Evolutionary conservation across 768 basidiomycete genomes (phyloP), one percentile per base, ranked within the genome.

Genomic region (Suillus cothurnatus): DNA sequence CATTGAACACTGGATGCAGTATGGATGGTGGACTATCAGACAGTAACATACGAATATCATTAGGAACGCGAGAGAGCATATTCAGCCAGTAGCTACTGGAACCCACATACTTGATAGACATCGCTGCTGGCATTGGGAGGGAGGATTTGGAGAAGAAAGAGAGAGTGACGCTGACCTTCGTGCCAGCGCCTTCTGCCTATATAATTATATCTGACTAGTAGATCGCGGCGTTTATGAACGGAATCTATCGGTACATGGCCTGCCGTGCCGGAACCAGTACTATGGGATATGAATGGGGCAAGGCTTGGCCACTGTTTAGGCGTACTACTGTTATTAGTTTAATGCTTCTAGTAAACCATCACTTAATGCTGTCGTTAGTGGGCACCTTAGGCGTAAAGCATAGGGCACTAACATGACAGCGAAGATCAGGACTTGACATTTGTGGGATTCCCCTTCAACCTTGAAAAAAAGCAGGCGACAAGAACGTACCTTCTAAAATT

Each of bases 1-100:
- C 71, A 52, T 57, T 32, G 19, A 81, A 77, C 7, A 77, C 66
- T 6, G 81, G 81, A 9, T 23, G 45, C 5, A 77, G 56, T n/a
- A 47, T 15, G 14, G 34, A 32, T 4, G 61, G 62, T 0, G 66
- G 53, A 45, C 62, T 61, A 60, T 53, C 7, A n/a, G 61, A 1
- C 63, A 73, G 68, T 61, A 59, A 58, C 38, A 39, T 39, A 39
- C 57, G 38, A 38, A 58, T 21, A 12, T 6, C 12, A 6, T 59
- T 59, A 59, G 58, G 58, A 59, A 59, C 38, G 19, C 15, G 61
- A 66, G 39, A 65, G 28, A 36, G 71, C 14, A 47, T 45, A 64
- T 38, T 69, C 6, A 41, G 26, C 58, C 58, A 59, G 39, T 41
- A 59, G 38, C 28, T 31, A 19, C 39, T 41, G 58, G 28, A 59